These are phyloP conservation scores for Botrytis sinoallii DNA, from an alignment of 2,329 filamentous ascomycete species.

Conservation along the genomic window DNA sequence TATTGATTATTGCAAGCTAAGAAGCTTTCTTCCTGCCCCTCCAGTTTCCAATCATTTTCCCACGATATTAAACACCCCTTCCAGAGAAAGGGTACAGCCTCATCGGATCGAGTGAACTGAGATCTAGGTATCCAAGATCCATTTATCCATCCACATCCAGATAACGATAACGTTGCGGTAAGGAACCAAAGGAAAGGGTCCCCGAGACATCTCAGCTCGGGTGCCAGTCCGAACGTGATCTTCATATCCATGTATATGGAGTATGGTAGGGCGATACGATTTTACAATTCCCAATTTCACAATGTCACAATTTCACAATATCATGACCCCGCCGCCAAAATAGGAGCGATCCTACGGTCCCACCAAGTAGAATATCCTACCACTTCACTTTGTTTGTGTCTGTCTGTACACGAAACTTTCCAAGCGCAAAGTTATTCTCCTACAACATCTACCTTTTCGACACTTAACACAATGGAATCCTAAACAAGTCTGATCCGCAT, in stretches of 20 bases:
- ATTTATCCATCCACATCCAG: not conserved
- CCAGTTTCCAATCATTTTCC: not conserved
- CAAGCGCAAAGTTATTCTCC: not conserved
- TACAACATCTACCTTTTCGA: not conserved
- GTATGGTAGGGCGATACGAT: not conserved
- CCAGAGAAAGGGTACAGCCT: not conserved
- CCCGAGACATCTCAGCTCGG: slow-evolving; percentile 3
- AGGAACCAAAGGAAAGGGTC: not conserved
- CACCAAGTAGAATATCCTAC: not conserved
- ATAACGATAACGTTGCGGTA: not conserved
- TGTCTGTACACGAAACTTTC: not conserved
- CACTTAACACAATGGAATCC: not conserved
- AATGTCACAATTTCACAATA: not conserved
- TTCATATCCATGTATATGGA: not conserved
- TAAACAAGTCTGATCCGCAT: not conserved
- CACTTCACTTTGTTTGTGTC: not conserved
- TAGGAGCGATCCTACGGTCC: not conserved
- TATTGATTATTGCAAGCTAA: not conserved
- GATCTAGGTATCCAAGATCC: not conserved
- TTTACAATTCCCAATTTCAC: not conserved
- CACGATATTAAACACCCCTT: not conserved
- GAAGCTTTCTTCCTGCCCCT: not conserved
- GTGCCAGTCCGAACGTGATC: not conserved
- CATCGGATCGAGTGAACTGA: not conserved
- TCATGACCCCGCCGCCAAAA: not conserved